These are phyloP conservation scores for Apiospora rasikravindrae DNA, from an alignment of 2,329 filamentous ascomycete genomes.

Conservation along the genomic window DNA sequence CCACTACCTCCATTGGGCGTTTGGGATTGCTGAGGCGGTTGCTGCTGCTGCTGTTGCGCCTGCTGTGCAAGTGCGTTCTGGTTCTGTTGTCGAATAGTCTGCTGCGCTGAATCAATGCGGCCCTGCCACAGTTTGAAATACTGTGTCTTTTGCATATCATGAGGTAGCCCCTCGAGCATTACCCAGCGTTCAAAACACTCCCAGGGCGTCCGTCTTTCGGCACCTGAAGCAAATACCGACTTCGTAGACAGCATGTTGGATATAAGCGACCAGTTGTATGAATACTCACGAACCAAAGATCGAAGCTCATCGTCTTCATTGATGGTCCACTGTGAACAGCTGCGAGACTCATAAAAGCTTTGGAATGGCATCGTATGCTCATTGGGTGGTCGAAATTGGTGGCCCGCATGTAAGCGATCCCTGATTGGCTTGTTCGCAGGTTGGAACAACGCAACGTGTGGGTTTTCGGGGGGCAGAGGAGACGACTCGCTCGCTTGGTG, in stretches of 20 bases:
- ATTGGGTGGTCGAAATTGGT: slow-evolving; percentile 91
- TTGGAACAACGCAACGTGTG: slow-evolving; percentile 84
- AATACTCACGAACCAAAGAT: slow-evolving; percentile 84
- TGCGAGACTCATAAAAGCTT: slow-evolving; percentile 86
- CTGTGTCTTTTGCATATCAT: slow-evolving; percentile 92
- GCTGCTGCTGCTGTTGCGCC: slow-evolving; percentile 36
- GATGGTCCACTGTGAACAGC: slow-evolving; percentile 88
- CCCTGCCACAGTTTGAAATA: slow-evolving; percentile 82
- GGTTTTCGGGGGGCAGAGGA: slow-evolving; percentile 69
- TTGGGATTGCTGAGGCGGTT: slow-evolving; percentile 39
- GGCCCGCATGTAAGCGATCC: slow-evolving; percentile 86
- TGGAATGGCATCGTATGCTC: slow-evolving; percentile 91
- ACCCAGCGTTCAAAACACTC: slow-evolving; percentile 99
- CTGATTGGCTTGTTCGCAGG: slow-evolving; percentile 88
- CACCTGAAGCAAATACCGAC: slow-evolving; percentile 80
- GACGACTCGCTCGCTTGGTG: slow-evolving; percentile 34
- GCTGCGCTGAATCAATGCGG: slow-evolving; percentile 65
- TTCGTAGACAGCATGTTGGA: slow-evolving; percentile 77
- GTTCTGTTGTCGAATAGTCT: slow-evolving; percentile 58
- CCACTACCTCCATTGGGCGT: slow-evolving; percentile 28
- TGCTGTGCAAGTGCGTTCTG: slow-evolving; percentile 50
- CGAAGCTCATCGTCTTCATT: slow-evolving; percentile 91
- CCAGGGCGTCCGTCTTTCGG: slow-evolving; percentile 92
- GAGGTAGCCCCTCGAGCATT: slow-evolving; percentile 84
- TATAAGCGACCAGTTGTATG: slow-evolving; percentile 97